Base-by-base conservation (phyloP, 768 basidiomycete genomes). In the Boletus rufocinnamomeus region DNA sequence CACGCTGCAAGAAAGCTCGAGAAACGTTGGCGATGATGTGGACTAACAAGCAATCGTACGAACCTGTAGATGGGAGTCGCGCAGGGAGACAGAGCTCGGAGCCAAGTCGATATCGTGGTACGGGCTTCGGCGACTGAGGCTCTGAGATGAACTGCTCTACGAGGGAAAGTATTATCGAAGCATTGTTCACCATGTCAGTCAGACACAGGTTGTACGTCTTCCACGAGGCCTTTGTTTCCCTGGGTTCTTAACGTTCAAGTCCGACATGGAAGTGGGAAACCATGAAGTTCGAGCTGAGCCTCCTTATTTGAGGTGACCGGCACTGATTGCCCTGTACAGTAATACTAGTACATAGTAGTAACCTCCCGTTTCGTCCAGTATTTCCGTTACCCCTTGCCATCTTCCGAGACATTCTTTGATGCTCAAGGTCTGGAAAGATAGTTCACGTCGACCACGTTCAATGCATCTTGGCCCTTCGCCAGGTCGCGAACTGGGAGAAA, bases 1-100 rank as follows among this genome's bases (percentile, higher is more conserved):
- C 91, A 46, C 91, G 84, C 72, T 83, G 78, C 25, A 93, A 72
- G 65, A 90, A 87, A 53, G 82, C 88, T 88, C 70, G 60, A 64
- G 69, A 63, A 54, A 66, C 48, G 62, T 71, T 56, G 69, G 71
- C 62, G 55, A 64, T 64, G 35, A 40, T 50, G 52, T 35, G 19
- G 30, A 35, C 55, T 23, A 59, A 46, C 57, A 52, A 56, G 32
- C 16, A 47, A 57, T 11, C 40, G 25, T 41, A 77, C 82, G 51
- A 63, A 87, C 88, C 81, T 60, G 75, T 79, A 9, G 86, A 81
- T 16, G 90, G 90, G 46, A 91, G 79, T n/a, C 89, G 80, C 52
- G 80, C 82, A 34, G 84, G 87, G 35, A 91, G 77, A 69, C 86
- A 88, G 56, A 82, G 82, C 11, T 82, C 76, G 4, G 83, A 79